Evolutionary conservation across 345 rosid genomes (phyloP), one percentile per base, ranked within the genome.

Genomic region (Eucalyptus victrix): DNA sequence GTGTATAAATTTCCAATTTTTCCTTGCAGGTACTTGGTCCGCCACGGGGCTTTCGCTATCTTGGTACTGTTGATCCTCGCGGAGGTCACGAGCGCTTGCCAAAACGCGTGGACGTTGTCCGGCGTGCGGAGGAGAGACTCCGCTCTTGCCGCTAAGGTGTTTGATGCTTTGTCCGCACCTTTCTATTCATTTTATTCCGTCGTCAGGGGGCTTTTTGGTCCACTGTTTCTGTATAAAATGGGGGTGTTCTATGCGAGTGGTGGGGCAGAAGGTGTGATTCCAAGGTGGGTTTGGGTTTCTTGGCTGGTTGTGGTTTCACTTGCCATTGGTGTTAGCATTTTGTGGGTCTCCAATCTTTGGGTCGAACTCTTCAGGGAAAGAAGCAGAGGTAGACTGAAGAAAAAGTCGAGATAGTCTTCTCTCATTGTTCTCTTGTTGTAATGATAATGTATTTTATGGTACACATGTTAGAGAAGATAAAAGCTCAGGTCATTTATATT

Each of bases 271-370:
- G 90, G 90, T 26, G 89, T 95, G 32, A 95, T 97, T 8, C 98
- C 99, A 10, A 95, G 65, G 89, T 98, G 99, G 98, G 87, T 97
- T 80, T 96, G 99, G 98, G 90, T 96, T 89, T 98, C 99, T 87
- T 97, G 99, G 99, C 89, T 95, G 24, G 32, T 91, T 24, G 99
- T 98, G 34, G 96, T 97, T 72, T 91, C 92, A 30, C 88, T 89
- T n/a, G 98, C 99, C 3, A 96, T 96, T 80, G 89, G 89, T 89
- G 95, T 96, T 89, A 97, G 99, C 90, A 95, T 97, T 56, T 88
- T 96, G 90, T 97, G 99, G 99, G 90, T 98, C 89, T 89, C 92
- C 50, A 97, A 96, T 88, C 94, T 97, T 90, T 98, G 99, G 98
- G 89, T 93, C 42, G 94, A 96, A 83, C 94, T 93, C 89, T 92